Evolutionary conservation across 169 alveolate genomes (phyloP).

Genomic region (Perkinsus olseni): DNA sequence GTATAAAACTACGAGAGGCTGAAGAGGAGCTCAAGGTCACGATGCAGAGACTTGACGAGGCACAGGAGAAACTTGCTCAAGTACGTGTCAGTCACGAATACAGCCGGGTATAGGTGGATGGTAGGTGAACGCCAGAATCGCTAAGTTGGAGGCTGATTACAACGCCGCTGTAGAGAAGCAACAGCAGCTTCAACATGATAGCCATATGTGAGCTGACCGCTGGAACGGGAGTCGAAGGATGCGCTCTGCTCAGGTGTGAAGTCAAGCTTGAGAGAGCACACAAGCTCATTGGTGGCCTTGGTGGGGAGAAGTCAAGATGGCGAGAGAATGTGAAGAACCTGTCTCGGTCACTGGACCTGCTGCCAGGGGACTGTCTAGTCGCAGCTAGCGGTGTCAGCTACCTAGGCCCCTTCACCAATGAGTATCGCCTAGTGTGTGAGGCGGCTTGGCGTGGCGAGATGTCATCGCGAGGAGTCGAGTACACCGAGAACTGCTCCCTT

Average conservation of each 20-base stretch:
- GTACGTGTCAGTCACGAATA: not conserved
- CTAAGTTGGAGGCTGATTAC: slow-evolving; percentile 69
- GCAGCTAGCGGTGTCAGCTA: slow-evolving; percentile 65
- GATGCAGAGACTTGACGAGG: slow-evolving; percentile 60
- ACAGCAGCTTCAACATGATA: slow-evolving; percentile 59
- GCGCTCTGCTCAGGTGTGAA: slow-evolving; percentile 40
- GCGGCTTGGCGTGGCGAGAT: slow-evolving; percentile 53
- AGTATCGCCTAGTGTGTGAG: slow-evolving; percentile 68
- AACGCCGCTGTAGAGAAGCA: slow-evolving; percentile 70
- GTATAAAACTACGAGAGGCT: not conserved
- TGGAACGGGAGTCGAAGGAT: not conserved
- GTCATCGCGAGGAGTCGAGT: slow-evolving; percentile 16
- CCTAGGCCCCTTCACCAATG: slow-evolving; percentile 85
- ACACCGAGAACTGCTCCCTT: slow-evolving; percentile 67
- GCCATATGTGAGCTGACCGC: slow-evolving; percentile 31
- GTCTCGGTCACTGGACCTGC: slow-evolving; percentile 44
- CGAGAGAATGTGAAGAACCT: slow-evolving; percentile 55
- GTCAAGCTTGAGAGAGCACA: slow-evolving; percentile 79
- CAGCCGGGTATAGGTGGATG: not conserved
- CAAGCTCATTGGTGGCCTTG: slow-evolving; percentile 74
- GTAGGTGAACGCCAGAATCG: slow-evolving; percentile 74
- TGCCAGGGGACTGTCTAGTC: slow-evolving; percentile 79
- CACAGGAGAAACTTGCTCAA: slow-evolving; percentile 50
- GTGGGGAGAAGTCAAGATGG: slow-evolving; percentile 82
- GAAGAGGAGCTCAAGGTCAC: slow-evolving; percentile 21